Evolutionary conservation across 306 rosid genomes (phyloP), one percentile per base, ranked within the genome.

Genomic region (Myrica gale): DNA sequence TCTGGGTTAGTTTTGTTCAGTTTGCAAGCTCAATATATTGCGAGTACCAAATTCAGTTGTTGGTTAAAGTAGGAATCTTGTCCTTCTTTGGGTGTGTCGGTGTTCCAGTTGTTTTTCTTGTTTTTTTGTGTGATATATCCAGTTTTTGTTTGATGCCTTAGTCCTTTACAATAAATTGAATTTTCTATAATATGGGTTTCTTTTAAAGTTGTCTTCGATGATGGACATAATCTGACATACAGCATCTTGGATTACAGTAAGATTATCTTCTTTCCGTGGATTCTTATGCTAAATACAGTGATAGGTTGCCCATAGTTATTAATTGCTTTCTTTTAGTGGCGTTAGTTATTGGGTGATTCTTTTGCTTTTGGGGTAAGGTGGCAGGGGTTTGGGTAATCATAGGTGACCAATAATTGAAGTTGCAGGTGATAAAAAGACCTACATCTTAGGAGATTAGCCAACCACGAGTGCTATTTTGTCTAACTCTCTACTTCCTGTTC

Each of bases 231-330:
- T 48, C 53, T 55, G 20, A 53, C 5, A 39, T 44, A 74, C 20
- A 17, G 52, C 37, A 68, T 45, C 44, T 80, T 77, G 74, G 79
- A 76, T 51, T 74, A n/a, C 26, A 26, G 56, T 72, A 9, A 51
- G 73, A 7, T n/a, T 41, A 47, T 68, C 44, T 52, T 8, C 53
- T 68, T 80, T 8, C 45, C 15, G 63, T 68, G 58, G 50, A 74
- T 53, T 57, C 42, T 15, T 42, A 41, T 57, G 45, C 67, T 54
- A 16, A 71, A 42, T 43, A 17, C 4, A 44, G 16, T 55, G 19
- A 26, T 76, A 47, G 17, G 43, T 53, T 62, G 23, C 65, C 71
- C 21, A 15, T 32, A 32, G 3, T 6, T 15, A 9, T 58, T 74
- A 42, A 48, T 0, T 42, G 23, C n/a, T n/a, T 61, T 43, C 20